These are phyloP conservation scores for Microcera coccophila DNA, from an alignment of 2,329 filamentous ascomycete species.

Conservation along the genomic window DNA sequence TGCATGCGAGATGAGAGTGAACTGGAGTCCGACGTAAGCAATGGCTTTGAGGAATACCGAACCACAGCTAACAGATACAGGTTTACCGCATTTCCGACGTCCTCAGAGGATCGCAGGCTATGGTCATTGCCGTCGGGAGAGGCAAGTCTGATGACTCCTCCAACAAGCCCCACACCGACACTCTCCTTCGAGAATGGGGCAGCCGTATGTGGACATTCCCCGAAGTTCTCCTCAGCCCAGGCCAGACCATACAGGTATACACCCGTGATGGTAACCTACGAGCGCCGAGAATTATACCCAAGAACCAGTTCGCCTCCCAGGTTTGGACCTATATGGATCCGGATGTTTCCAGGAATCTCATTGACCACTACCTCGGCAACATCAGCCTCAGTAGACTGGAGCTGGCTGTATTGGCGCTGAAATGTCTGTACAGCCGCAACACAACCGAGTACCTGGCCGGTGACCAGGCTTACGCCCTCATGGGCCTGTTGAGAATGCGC, in stretches of 20 bases:
- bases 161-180: constrained; percentile 18
- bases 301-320: constrained; percentile 31
- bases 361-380: constrained; percentile 33
- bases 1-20: constrained; percentile 25
- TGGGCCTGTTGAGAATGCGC: constrained; percentile 33
- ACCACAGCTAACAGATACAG: constrained; percentile 8
- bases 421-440: constrained; percentile 29
- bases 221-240: constrained; percentile 26
- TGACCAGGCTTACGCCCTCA: constrained; percentile 35
- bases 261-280: constrained; percentile 21
- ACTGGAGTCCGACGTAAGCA: constrained; percentile 21
- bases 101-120: constrained; percentile 22
- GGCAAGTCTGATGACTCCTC: constrained; percentile 12
- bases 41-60: neutral
- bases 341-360: constrained; percentile 27
- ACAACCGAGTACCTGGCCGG: constrained; percentile 24
- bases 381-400: constrained; percentile 33
- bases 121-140: constrained; percentile 23
- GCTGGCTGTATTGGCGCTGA: constrained; percentile 28
- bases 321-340: constrained; percentile 30
- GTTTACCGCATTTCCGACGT: constrained; percentile 26
- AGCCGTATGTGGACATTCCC: constrained; percentile 29
- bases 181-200: constrained; percentile 25
- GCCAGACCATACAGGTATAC: constrained; percentile 22
- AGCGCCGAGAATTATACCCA: constrained; percentile 21